These are phyloP conservation scores for Macrophomina pseudophaseolina DNA, from an alignment of 2,329 filamentous ascomycete species.

Conservation along the genomic window DNA sequence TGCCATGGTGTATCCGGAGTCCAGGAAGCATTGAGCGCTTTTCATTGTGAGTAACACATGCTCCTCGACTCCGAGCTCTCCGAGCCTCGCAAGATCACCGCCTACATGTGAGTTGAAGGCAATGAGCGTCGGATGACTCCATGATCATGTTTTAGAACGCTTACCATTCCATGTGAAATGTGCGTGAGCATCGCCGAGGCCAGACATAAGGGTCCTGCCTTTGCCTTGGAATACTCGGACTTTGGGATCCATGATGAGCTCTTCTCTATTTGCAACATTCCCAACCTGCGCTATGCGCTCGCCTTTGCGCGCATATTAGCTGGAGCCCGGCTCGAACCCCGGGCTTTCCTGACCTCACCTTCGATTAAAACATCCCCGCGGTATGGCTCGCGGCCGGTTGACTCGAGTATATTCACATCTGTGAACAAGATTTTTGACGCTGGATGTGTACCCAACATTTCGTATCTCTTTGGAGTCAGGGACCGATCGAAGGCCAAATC, in stretches of 20 bases:
- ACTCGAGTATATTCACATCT: constrained; percentile 50
- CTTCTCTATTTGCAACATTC: constrained; percentile 38
- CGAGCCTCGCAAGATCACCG: constrained; percentile 49
- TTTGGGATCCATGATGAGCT: constrained; percentile 34
- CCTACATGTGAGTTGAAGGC: constrained; percentile 2
- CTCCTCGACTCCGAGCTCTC: constrained; percentile 53
- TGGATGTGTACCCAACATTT: constrained; percentile 42
- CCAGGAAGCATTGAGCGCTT: constrained; percentile 52
- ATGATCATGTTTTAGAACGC: background rate
- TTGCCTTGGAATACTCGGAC: constrained; percentile 47
- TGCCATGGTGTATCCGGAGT: constrained; percentile 38
- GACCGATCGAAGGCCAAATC: background rate
- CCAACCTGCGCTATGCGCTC: constrained; percentile 44
- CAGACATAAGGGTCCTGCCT: constrained; percentile 56
- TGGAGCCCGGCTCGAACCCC: background rate
- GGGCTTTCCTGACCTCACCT: constrained; percentile 36
- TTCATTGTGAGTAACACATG: constrained; percentile 53
- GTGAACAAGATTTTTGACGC: constrained; percentile 44
- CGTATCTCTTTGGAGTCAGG: constrained; percentile 42
- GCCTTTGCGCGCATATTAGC: constrained; percentile 28
- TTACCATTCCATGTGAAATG: constrained; percentile 55
- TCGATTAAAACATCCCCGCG: constrained; percentile 48
- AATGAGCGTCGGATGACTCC: background rate
- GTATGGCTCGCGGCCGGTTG: constrained; percentile 46
- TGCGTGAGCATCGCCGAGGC: constrained; percentile 56